Conservation (phyloP, 2,329 filamentous ascomycete genomes). For the Metarhizium album region DNA sequence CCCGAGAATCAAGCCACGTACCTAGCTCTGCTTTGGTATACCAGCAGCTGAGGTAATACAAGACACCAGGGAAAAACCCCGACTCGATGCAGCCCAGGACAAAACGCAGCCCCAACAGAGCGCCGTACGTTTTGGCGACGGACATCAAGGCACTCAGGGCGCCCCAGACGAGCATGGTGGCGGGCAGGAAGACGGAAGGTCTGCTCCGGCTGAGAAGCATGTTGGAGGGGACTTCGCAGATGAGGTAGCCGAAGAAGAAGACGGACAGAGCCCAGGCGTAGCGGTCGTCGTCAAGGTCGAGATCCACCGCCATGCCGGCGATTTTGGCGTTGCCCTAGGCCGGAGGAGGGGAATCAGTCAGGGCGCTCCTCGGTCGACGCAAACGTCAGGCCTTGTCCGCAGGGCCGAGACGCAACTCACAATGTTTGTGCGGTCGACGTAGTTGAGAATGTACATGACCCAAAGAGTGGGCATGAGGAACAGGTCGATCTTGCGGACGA, state of each 20-base stretch:
- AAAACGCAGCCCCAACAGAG: slow-evolving; percentile 33
- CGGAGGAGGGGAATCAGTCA: too few relatives aligned
- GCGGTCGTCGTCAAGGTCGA: slow-evolving; percentile 33
- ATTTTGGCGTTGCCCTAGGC: slow-evolving; percentile 36
- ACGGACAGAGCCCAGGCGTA: slow-evolving; percentile 41
- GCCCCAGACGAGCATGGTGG: slow-evolving; percentile 38
- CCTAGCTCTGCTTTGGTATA: slow-evolving; percentile 28
- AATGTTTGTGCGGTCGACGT: slow-evolving; percentile 47
- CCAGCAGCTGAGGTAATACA: slow-evolving; percentile 44
- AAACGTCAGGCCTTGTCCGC: too few relatives aligned
- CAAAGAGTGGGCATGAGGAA: slow-evolving; percentile 40
- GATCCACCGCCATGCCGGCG: slow-evolving; percentile 36
- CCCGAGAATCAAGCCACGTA: background rate
- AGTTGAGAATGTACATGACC: slow-evolving; percentile 47
- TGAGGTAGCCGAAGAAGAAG: slow-evolving; percentile 43
- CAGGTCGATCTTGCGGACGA: slow-evolving; percentile 29
- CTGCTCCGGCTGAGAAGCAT: slow-evolving; percentile 37
- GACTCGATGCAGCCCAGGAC: slow-evolving; percentile 40
- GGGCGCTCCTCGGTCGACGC: too few relatives aligned
- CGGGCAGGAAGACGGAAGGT: slow-evolving; percentile 38
- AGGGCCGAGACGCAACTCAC: too few relatives aligned
- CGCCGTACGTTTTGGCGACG: slow-evolving; percentile 32
- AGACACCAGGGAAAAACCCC: slow-evolving; percentile 40
- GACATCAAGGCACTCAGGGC: slow-evolving; percentile 34
- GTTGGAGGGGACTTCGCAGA: slow-evolving; percentile 43